Evolutionary conservation across 768 basidiomycete genomes (phyloP), one percentile per base, ranked within the genome.

Genomic region (Hericium alpestre): DNA sequence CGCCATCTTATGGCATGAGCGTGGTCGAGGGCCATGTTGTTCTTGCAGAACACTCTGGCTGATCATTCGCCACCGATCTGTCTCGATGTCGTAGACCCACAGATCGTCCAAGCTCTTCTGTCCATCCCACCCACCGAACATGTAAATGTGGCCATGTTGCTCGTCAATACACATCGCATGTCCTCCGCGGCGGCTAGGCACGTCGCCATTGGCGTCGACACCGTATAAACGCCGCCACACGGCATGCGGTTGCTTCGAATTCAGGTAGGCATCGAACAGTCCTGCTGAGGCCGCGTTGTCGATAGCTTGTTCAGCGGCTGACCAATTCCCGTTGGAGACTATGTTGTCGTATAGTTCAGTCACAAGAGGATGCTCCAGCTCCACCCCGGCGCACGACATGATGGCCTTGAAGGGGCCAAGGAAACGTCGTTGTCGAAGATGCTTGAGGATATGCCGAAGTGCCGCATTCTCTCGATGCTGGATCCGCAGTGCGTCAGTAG

Each of bases 151-250:
- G 6, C 79, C 79, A 40, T 79, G 75, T 8, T 76, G 73, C 22
- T 76, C 71, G 64, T 90, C 88, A 60, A 90, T 80, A 62, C 86
- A 89, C 86, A 89, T 88, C 20, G 86, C 84, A 60, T 91, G 87
- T 0, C 89, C 90, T 15, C 89, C 86, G 0, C 90, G 80, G 48
- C 79, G 73, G 23, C 77, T 74, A 5, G 90, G 89, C 0, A 76
- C 68, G 61, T 87, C 85, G 9, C 81, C 82, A 63, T 85, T 80
- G 1, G 80, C 74, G 59, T 85, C 79, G n/a, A 79, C 75, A 20
- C 79, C 84, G 39, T 69, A 70, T 1, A 89, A 69, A 15, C 77
- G 79, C 23, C 70, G 76, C 87, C 89, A 91, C 4, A 74, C 64
- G 0, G 83, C 77, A 51, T 76, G 78, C 1, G 86, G 81, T 59